Evolutionary conservation across 306 rosid species (phyloP), one percentile per base, ranked within the genome.

Genomic region (Senna tora): DNA sequence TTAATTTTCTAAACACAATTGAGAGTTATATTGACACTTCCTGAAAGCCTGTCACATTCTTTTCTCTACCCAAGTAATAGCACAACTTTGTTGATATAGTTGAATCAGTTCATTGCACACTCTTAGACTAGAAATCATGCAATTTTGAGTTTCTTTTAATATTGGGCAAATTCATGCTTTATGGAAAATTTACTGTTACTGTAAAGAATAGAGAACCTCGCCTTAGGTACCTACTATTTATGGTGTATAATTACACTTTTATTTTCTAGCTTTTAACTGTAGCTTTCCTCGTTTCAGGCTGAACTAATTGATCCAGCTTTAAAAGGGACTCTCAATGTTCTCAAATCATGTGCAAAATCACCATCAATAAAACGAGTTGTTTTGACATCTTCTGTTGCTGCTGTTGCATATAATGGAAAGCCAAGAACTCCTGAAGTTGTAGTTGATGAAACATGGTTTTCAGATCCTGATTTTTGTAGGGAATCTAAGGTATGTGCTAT

Each of bases 271-370:
- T 73, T 7, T 50, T 69, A 65, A 54, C 22, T 9, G 32, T 51
- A 74, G 46, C 47, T 59, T 50, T 64, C 7, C 32, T 59, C 49
- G 38, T 79, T 67, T 36, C 67, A 61, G 67, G 32, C 16, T 49
- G 84, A 80, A 54, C 11, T 83, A 43, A n/a, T 83, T 69, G 87
- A 83, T 57, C 87, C 84, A 6, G 87, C 87, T 9, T 19, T 83
- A 54, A 80, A 80, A 46, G 84, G 84, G 73, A 83, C 87, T 41
- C 82, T 83, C 55, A 83, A 76, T 73, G 84, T 83, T 76, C 87
- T 83, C 20, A 71, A 76, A 30, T 83, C 87, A 69, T 80, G 84
- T 68, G 80, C 74, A 6, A 80, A 80, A 52, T 76, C 82, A 9
- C 25, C 79, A 19, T 80, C 82, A 5, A 51, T 83, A 33, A 76